Percentiles rank a stretch among this genome's conserved stretches.
Evolutionary conservation across 2,329 filamentous ascomycete species (phyloP).

Genomic region (Aspergillus thermomutatus): DNA sequence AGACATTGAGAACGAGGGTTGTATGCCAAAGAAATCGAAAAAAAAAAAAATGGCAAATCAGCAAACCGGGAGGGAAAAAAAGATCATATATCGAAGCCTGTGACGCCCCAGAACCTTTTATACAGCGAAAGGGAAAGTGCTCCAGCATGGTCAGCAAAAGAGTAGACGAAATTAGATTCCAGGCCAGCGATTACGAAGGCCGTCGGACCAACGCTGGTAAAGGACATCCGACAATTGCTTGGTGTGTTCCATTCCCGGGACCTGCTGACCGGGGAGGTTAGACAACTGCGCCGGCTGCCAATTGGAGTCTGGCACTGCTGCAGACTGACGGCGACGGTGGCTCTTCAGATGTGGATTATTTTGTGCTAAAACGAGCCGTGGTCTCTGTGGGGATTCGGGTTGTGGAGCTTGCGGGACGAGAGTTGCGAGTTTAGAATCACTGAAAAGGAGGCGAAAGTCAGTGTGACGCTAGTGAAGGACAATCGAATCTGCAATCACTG

Average conservation of each 20-base stretch:
- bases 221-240: conserved; percentile 86
- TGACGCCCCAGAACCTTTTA: conserved; percentile 26
- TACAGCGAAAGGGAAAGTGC: conserved; percentile 25
- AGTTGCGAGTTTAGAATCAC: conserved; percentile 37
- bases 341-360: conserved; percentile 83
- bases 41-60: conserved; percentile 10
- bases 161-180: conserved; percentile 19
- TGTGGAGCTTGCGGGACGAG: conserved; percentile 37
- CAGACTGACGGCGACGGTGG: conserved; percentile 64
- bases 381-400: conserved; percentile 44
- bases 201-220: conserved; percentile 86
- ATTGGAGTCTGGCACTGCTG: conserved; percentile 32
- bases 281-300: conserved; percentile 36
- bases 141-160: not conserved
- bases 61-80: conserved; percentile 11
- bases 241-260: conserved; percentile 85
- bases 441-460: conserved; percentile 11
- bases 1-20: conserved; percentile 3
- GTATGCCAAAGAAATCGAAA: conserved; percentile 2
- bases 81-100: conserved; percentile 15
- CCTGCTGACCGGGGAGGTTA: conserved; percentile 55
- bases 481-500: conserved; percentile 12
- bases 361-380: conserved; percentile 72
- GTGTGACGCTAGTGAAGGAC: not conserved
- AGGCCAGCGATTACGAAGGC: conserved; percentile 69